A percentile compares a stretch with the other conserved stretches of the same genome.
These are phyloP conservation scores for Odonthalia washingtoniensis DNA, from an alignment of 31 red algal species.

Conservation along the genomic window DNA sequence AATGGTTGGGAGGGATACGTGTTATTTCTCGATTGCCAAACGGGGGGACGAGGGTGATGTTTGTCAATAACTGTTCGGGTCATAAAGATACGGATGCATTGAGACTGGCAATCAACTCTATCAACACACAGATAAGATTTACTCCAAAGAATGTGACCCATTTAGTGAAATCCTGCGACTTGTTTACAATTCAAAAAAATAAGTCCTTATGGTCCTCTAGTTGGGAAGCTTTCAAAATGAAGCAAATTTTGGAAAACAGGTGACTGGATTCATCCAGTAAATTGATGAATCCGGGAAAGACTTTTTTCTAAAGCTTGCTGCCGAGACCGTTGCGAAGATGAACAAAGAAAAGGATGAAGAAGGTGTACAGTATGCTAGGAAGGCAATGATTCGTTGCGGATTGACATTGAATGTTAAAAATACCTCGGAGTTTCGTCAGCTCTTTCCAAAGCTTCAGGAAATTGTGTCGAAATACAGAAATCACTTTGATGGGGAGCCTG, in stretches of 20 bases:
- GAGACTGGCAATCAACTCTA: background rate
- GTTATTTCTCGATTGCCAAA: background rate
- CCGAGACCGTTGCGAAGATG: no score
- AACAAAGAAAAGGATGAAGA: no score
- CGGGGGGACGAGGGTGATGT: conserved; percentile 23
- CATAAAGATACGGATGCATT: conserved; percentile 20
- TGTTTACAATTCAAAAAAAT: conserved; percentile 55
- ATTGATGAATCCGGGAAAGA: conserved; percentile 36
- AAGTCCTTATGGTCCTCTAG: conserved; percentile 8
- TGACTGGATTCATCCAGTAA: conserved; percentile 4
- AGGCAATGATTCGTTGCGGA: no score
- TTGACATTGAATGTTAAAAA: no score
- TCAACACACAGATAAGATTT: conserved; percentile 37
- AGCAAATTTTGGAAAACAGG: conserved; percentile 2
- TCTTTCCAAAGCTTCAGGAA: no score
- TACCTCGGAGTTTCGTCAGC: no score
- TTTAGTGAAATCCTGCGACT: conserved; percentile 41
- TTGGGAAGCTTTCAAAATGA: conserved; percentile 35
- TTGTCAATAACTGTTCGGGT: conserved; percentile 33
- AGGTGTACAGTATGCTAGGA: no score
- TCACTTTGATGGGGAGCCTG: no score
- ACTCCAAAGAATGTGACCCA: conserved; percentile 43
- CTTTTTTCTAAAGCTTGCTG: no score
- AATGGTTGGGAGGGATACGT: conserved; percentile 26
- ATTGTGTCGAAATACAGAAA: no score